These are phyloP conservation scores for Lentinula guzmanii DNA, from an alignment of 768 basidiomycete genomes.

Conservation along the genomic window DNA sequence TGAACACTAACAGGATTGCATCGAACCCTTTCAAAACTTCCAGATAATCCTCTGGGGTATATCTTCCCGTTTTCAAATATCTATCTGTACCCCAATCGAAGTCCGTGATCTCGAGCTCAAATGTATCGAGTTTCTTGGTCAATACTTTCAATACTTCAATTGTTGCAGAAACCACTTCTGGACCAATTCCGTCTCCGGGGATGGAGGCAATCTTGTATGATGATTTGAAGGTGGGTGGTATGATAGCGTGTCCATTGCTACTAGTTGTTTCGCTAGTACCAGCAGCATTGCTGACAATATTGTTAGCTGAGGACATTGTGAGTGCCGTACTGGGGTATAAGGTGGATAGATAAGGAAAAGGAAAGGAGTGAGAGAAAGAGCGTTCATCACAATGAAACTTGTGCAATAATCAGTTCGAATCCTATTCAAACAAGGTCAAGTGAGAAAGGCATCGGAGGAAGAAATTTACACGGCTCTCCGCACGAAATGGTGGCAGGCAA, in stretches of 20 bases:
- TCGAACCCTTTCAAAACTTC: conserved; percentile 32
- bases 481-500: too few species aligned
- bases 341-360: too few species aligned
- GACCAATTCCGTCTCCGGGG: conserved; percentile 49
- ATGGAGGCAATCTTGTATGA: conserved; percentile 39
- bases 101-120: conserved; percentile 36
- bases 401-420: too few species aligned
- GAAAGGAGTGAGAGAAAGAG: too few species aligned
- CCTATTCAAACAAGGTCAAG: too few species aligned
- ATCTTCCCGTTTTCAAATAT: conserved; percentile 40
- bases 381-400: too few species aligned
- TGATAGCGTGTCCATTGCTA: not conserved
- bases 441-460: too few species aligned
- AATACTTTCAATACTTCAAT: conserved; percentile 39
- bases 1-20: conserved; percentile 23
- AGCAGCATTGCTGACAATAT: not conserved
- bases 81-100: conserved; percentile 43
- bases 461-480: too few species aligned
- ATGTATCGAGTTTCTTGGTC: conserved; percentile 33
- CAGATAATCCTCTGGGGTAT: conserved; percentile 40
- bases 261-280: not conserved
- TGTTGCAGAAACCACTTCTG: conserved; percentile 45
- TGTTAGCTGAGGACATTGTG: not conserved
- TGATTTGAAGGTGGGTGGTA: conserved; percentile 3
- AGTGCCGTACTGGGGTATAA: not conserved